A percentile compares a stretch with the other conserved stretches of the same genome.
Conservation (phyloP, 202 grass and related monocot species). For the Elaeis oleifera region DNA sequence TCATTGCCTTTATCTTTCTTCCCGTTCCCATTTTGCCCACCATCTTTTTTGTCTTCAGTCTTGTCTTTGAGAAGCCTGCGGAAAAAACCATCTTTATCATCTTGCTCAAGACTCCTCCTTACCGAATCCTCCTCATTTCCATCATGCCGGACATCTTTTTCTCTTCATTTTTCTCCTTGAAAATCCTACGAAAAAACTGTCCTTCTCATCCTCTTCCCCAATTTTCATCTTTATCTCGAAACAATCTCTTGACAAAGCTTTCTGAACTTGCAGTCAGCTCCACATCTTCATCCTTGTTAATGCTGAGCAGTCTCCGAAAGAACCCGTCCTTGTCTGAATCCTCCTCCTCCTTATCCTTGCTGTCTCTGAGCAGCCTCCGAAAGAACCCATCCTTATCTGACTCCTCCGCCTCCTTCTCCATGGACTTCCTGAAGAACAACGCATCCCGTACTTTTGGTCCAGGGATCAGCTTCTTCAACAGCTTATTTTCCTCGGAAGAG, state of each 20-base stretch:
- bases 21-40: background rate
- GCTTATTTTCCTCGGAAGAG: conserved; percentile 71
- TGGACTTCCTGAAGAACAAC: conserved; percentile 62
- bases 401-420: conserved; percentile 69
- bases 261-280: conserved; percentile 34
- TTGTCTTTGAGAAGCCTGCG: conserved; percentile 22
- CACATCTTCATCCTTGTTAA: conserved; percentile 24
- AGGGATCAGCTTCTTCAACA: conserved; percentile 81
- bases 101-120: conserved; percentile 28
- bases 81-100: conserved; percentile 32
- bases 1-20: conserved; percentile 1
- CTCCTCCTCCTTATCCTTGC: conserved; percentile 16
- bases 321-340: conserved; percentile 68
- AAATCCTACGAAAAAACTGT: conserved; percentile 85
- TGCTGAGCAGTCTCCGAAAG: conserved; percentile 79
- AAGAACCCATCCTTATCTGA: conserved; percentile 37
- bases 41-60: conserved; percentile 20
- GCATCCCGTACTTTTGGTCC: conserved; percentile 84
- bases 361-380: conserved; percentile 8
- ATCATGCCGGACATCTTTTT: conserved; percentile 47
- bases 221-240: conserved; percentile 80
- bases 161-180: conserved; percentile 97
- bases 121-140: conserved; percentile 33
- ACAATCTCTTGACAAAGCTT: conserved; percentile 85
- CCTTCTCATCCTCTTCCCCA: conserved; percentile 61